Conservation (phyloP, 805 yeast genomes). For the Peterozyma toletana region DNA sequence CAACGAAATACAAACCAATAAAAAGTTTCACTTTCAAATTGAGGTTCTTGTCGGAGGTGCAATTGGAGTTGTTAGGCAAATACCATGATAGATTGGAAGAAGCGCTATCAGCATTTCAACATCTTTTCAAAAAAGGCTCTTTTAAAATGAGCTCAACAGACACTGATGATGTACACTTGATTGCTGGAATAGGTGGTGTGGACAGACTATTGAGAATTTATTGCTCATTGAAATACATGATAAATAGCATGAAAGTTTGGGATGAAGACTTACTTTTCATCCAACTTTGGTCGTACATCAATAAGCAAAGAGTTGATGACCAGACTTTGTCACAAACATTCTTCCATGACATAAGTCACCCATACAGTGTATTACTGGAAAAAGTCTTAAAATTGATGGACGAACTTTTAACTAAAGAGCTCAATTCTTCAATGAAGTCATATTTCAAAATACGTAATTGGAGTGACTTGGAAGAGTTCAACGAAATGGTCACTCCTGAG, state of each 20-base stretch:
- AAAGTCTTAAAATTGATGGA: conserved; percentile 21
- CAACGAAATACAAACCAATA: conserved; percentile 45
- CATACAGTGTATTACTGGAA: conserved; percentile 24
- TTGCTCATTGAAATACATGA: conserved; percentile 27
- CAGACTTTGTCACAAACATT: conserved; percentile 25
- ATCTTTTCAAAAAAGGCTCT: conserved; percentile 20
- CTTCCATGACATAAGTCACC: conserved; percentile 33
- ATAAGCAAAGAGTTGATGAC: conserved; percentile 2
- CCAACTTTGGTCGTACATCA: conserved; percentile 29
- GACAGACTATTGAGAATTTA: conserved; percentile 22
- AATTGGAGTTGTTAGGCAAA: conserved; percentile 45
- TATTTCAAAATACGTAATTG: conserved; percentile 26
- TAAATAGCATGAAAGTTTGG: conserved; percentile 32
- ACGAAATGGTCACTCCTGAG: neutral
- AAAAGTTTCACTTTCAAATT: conserved; percentile 44
- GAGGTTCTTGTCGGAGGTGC: conserved; percentile 50
- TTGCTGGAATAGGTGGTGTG: conserved; percentile 22
- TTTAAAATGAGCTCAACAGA: conserved; percentile 25
- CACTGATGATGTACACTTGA: conserved; percentile 19
- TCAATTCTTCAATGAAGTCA: conserved; percentile 26
- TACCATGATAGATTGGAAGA: conserved; percentile 37
- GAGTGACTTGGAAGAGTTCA: conserved; percentile 8
- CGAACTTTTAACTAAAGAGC: conserved; percentile 25
- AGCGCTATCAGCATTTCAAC: conserved; percentile 35
- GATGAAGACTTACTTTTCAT: conserved; percentile 33